Conservation (phyloP, 331 rosid species). For the Acacia pycnantha region DNA sequence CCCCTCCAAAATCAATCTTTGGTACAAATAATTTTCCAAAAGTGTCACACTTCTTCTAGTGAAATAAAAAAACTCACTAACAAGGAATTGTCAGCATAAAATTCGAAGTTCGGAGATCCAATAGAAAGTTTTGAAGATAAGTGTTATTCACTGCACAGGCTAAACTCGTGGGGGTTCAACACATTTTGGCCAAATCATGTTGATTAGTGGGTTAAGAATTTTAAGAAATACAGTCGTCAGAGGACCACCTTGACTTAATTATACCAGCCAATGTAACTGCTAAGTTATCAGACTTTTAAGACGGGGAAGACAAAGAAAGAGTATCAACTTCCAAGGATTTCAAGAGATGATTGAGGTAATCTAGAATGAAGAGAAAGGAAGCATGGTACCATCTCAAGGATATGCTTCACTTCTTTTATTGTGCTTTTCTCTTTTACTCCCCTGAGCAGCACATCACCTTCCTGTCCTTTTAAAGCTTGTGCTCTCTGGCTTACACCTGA, state of each 20-base stretch:
- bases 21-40: not conserved
- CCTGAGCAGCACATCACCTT: slow-evolving; percentile 51
- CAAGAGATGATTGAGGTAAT: slow-evolving; percentile 3
- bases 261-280: not conserved
- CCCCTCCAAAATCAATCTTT: not conserved
- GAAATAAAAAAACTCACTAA: not conserved
- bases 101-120: not conserved
- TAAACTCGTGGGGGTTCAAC: not conserved
- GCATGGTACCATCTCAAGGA: slow-evolving; percentile 77
- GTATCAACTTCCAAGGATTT: slow-evolving; percentile 18
- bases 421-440: slow-evolving; percentile 70
- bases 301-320: not conserved
- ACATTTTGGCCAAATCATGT: not conserved
- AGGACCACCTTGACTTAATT: not conserved
- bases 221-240: slow-evolving; percentile 8
- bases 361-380: slow-evolving; percentile 14
- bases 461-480: slow-evolving; percentile 77
- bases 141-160: not conserved
- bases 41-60: not conserved
- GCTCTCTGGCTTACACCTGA: slow-evolving; percentile 52
- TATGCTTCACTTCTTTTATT: slow-evolving; percentile 74
- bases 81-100: not conserved
- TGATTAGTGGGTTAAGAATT: slow-evolving; percentile 3
- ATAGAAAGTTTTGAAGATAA: not conserved
- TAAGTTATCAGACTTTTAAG: not conserved